A percentile compares a stretch with the other conserved stretches of the same genome.
phyloP scores from a whole-genome alignment of 768 basidiomycete species.

The Rhizopogon sp. region DNA sequence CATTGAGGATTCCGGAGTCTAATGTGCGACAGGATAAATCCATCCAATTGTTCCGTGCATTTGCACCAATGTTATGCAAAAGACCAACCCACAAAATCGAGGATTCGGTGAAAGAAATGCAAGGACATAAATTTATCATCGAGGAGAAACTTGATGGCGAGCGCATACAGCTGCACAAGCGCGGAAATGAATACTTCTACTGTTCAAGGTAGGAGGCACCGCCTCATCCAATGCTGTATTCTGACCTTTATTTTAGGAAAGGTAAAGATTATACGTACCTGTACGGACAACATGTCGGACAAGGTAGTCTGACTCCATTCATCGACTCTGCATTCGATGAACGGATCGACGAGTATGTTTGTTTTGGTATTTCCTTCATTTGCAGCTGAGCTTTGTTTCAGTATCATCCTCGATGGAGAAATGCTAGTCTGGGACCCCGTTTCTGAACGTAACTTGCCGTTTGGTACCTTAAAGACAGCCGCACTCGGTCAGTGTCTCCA shows the following conservation, averaged over 20 bases:
- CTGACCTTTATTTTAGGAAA: constrained; percentile 46
- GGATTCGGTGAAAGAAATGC: constrained; percentile 83
- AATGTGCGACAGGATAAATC: constrained; percentile 63
- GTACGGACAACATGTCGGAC: constrained; percentile 80
- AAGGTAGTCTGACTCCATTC: constrained; percentile 84
- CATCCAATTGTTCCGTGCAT: constrained; percentile 78
- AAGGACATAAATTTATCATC: constrained; percentile 72
- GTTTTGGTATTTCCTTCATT: background rate
- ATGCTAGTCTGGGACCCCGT: constrained; percentile 98
- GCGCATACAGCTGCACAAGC: constrained; percentile 91
- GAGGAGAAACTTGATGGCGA: constrained; percentile 99
- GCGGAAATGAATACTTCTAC: constrained; percentile 87
- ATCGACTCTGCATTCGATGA: constrained; percentile 74
- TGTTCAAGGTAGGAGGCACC: constrained; percentile 65
- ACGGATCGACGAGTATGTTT: constrained; percentile 73
- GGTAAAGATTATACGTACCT: constrained; percentile 89
- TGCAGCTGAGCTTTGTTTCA: constrained; percentile 25
- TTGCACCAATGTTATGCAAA: constrained; percentile 95
- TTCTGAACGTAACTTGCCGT: constrained; percentile 82
- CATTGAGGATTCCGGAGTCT: background rate
- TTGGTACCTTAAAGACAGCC: constrained; percentile 91
- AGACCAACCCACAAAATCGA: constrained; percentile 78
- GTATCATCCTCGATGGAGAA: constrained; percentile 94
- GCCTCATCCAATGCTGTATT: background rate
- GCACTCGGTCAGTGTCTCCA: constrained; percentile 58